phyloP scores from a whole-genome alignment of 345 rosid species.

The Acer saccharum region DNA sequence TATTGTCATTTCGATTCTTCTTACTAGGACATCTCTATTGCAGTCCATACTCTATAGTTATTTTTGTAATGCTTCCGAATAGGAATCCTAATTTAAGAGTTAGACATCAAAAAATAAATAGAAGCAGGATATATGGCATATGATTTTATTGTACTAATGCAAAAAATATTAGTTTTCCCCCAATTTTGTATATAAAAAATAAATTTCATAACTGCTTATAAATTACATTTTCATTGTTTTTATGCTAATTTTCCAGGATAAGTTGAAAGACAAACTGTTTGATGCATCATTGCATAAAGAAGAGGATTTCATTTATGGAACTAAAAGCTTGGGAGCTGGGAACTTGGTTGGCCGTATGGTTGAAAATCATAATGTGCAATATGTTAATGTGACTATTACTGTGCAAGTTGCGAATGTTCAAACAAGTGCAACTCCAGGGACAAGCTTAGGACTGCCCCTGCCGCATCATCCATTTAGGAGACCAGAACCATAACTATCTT shows the following conservation, averaged over 20 bases:
- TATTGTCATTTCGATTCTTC: background rate
- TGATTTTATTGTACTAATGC: background rate
- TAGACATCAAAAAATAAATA: background rate
- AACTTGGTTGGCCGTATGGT: too few species aligned
- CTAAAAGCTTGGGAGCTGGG: background rate
- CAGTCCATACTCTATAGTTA: background rate
- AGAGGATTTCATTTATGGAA: slow-evolving; percentile 15
- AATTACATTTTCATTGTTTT: background rate
- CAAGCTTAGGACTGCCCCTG: background rate
- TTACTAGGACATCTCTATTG: background rate
- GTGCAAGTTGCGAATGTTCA: background rate
- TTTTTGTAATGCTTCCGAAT: background rate
- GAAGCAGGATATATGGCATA: background rate
- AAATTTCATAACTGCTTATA: background rate
- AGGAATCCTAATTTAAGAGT: background rate
- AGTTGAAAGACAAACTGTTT: slow-evolving; percentile 38
- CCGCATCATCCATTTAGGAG: slow-evolving; percentile 15
- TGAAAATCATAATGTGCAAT: background rate
- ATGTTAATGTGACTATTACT: background rate
- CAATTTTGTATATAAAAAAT: background rate
- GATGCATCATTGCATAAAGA: slow-evolving; percentile 20
- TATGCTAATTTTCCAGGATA: slow-evolving; percentile 30
- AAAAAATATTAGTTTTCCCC: background rate
- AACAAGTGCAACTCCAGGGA: background rate
- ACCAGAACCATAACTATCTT: slow-evolving; percentile 13